phyloP scores from a whole-genome alignment of 352 stramenopile species.

The Albugo laibachii region DNA sequence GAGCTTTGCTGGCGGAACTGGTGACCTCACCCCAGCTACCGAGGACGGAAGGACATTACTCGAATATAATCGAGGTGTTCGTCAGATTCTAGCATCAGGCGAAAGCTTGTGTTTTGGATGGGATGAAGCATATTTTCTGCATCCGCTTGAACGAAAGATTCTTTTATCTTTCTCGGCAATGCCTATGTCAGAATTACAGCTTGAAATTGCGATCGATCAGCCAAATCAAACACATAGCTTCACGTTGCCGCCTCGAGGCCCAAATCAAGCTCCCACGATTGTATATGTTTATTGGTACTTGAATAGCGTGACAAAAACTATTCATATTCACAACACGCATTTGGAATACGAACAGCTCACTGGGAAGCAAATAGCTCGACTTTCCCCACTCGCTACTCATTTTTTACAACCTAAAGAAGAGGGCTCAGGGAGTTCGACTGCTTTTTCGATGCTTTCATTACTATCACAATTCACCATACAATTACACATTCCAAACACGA shows the following conservation, averaged over 20 bases:
- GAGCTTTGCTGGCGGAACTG: slow-evolving; percentile 30
- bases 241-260: too few species aligned
- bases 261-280: too few species aligned
- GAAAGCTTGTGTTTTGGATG: slow-evolving; percentile 65
- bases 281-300: slow-evolving; percentile 49
- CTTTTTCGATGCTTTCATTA: neutral
- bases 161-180: slow-evolving; percentile 13
- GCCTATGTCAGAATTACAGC: too few species aligned
- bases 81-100: slow-evolving; percentile 39
- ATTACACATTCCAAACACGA: slow-evolving; percentile 34
- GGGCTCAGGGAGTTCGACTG: neutral
- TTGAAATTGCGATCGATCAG: slow-evolving; percentile 44
- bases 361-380: slow-evolving; percentile 14
- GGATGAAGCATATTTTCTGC: slow-evolving; percentile 66
- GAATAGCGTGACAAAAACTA: slow-evolving; percentile 61
- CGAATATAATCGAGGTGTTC: slow-evolving; percentile 34
- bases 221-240: slow-evolving; percentile 4
- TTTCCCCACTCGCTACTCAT: too few species aligned
- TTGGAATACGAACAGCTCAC: slow-evolving; percentile 43
- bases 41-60: slow-evolving; percentile 5
- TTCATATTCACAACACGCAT: slow-evolving; percentile 49
- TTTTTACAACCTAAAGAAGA: neutral
- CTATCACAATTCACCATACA: slow-evolving; percentile 17
- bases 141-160: slow-evolving; percentile 39
- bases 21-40: slow-evolving; percentile 20